These are phyloP conservation scores for Skeletonema potamos DNA, from an alignment of 108 stramenopile genomes.

Conservation along the genomic window DNA sequence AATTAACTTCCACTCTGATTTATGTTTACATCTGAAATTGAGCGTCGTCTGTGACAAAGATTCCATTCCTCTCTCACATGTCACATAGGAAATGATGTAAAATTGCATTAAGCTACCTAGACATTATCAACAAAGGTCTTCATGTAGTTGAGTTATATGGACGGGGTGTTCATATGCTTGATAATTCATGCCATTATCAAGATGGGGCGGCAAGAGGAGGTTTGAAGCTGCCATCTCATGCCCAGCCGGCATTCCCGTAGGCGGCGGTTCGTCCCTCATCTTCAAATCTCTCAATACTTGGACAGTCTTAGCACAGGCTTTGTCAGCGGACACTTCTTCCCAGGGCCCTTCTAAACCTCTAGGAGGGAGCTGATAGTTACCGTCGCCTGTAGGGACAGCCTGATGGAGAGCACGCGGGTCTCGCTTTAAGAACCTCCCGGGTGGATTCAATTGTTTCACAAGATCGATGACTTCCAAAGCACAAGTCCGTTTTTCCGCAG, in stretches of 20 bases:
- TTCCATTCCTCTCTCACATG: neutral
- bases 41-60: neutral
- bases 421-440: conserved; percentile 33
- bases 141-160: neutral
- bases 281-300: conserved; percentile 79
- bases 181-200: neutral
- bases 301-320: conserved; percentile 69
- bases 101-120: too few species aligned
- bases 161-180: neutral
- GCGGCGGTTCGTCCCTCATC: conserved; percentile 19
- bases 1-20: neutral
- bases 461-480: conserved; percentile 60
- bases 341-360: conserved; percentile 52
- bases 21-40: neutral
- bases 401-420: conserved; percentile 3
- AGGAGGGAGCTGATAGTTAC: conserved; percentile 22
- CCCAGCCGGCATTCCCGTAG: neutral
- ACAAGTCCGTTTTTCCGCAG: conserved; percentile 59
- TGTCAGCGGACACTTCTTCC: conserved; percentile 66
- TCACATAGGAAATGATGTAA: too few species aligned
- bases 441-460: conserved; percentile 11
- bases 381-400: conserved; percentile 11
- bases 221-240: neutral
- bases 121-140: too few species aligned
- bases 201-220: neutral